Conservation (phyloP, 768 basidiomycete species). For the Tricholoma furcatifolium region DNA sequence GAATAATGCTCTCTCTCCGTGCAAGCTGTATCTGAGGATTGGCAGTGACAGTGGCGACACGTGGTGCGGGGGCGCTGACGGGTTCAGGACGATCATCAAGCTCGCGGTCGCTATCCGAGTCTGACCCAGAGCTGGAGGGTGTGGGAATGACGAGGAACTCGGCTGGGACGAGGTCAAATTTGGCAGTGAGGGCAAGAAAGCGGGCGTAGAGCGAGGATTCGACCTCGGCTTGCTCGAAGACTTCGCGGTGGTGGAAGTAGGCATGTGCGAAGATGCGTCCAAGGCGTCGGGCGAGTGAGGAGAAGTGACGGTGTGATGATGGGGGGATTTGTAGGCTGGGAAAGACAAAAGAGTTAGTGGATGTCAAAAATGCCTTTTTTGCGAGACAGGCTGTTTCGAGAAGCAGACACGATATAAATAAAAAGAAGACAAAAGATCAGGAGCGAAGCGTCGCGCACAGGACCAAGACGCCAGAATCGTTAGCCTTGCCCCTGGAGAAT, state of each 20-base stretch:
- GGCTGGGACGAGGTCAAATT: conserved; percentile 77
- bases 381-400: too few species aligned
- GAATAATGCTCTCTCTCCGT: conserved; percentile 2
- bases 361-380: not conserved
- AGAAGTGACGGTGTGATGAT: conserved; percentile 84
- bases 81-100: conserved; percentile 9
- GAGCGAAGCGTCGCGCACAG: too few species aligned
- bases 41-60: not conserved
- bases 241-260: conserved; percentile 92
- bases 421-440: too few species aligned
- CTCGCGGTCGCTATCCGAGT: conserved; percentile 19
- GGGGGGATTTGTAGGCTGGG: conserved; percentile 75
- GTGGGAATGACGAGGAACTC: conserved; percentile 84
- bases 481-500: too few species aligned
- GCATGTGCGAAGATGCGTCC: conserved; percentile 96
- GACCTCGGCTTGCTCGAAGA: conserved; percentile 86
- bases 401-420: too few species aligned
- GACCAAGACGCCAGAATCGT: too few species aligned
- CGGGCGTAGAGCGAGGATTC: conserved; percentile 90
- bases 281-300: conserved; percentile 85
- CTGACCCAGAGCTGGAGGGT: conserved; percentile 13
- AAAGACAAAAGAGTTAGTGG: conserved; percentile 2
- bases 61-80: not conserved
- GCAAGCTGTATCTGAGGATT: not conserved
- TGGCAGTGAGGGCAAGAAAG: conserved; percentile 79